Conservation (phyloP, 2,329 filamentous ascomycete species). For the Zymoseptoria pseudotritici region DNA sequence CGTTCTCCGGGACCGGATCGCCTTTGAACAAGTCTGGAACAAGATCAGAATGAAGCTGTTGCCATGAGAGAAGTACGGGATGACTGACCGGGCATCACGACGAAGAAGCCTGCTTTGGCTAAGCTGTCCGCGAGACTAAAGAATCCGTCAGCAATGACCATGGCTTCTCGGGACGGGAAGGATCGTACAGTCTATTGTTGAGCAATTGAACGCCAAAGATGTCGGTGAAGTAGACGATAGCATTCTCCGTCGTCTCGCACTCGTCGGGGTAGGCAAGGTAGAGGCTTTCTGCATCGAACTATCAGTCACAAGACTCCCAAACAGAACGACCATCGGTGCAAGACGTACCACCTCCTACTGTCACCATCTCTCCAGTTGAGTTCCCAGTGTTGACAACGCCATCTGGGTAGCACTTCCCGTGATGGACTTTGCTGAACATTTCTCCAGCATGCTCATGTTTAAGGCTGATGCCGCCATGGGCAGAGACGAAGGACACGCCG, state of each 20-base stretch:
- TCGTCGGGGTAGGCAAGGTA: slow-evolving; percentile 16
- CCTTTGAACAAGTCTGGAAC: slow-evolving; percentile 29
- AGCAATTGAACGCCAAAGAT: slow-evolving; percentile 29
- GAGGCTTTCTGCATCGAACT: slow-evolving; percentile 11
- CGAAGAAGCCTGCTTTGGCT: slow-evolving; percentile 26
- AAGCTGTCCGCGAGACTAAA: slow-evolving; percentile 29
- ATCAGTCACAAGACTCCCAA: neutral
- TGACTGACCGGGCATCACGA: slow-evolving; percentile 19
- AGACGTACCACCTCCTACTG: slow-evolving; percentile 11
- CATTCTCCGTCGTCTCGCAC: slow-evolving; percentile 11
- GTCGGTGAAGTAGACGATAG: slow-evolving; percentile 29
- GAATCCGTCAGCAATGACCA: neutral
- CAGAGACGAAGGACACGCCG: slow-evolving; percentile 4
- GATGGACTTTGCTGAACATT: slow-evolving; percentile 10
- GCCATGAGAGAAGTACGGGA: neutral
- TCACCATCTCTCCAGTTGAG: slow-evolving; percentile 11
- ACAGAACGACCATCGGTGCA: neutral
- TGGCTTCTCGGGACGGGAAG: too few species aligned
- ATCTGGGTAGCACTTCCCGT: slow-evolving; percentile 4
- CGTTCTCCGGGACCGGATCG: slow-evolving; percentile 24
- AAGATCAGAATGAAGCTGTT: neutral
- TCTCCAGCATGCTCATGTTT: slow-evolving; percentile 17
- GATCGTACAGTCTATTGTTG: slow-evolving; percentile 27
- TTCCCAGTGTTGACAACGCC: slow-evolving; percentile 14
- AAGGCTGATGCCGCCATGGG: slow-evolving; percentile 11